Evolutionary conservation across 1,139 yeast species (phyloP), one percentile per base, ranked within the genome.

Genomic region (Blastobotrys proliferans): DNA sequence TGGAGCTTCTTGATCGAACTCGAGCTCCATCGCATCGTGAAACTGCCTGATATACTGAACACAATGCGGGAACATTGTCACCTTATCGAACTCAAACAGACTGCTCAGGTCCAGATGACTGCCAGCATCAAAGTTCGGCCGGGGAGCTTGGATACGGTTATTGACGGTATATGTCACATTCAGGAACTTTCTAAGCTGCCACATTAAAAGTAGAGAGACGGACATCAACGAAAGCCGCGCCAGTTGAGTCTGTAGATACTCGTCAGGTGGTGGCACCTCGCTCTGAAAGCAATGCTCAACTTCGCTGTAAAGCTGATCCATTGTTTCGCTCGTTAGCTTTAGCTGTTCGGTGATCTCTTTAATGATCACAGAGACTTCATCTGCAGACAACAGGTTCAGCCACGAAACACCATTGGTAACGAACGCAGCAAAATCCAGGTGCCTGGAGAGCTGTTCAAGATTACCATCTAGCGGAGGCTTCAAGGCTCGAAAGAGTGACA

Each of bases 301-400:
- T 24, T 40, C 44, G 3, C 35, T 9, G 25, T 33, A 37, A 14
- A 35, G 16, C 19, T 40, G 44, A 13, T 44, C 47, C 8, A 40
- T 32, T 2, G 31, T 19, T 34, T 40, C 41, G 22, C 41, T 36
- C 2, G 42, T 22, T 9, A 28, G n/a, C 25, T 24, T 33, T 27
- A 44, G 14, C 27, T 22, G 29, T 3, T 40, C 47, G 6, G 37
- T 38, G 10, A 44, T 35, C 17, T 35, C 47, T 4, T 25, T 30
- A 11, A 31, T 8, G 1, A 44, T 18, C 5, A 24, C 29, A 4
- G 14, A 18, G 13, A 44, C 36, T 18, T 44, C 47, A 11, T 44
- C 47, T 2, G 37, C 22, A 2, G 32, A 19, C 13, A 27, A 19
- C 2, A 44, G 18, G n/a, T 38, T 35, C 35, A 44, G 16, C n/a